These are phyloP conservation scores for Aureobasidium zeae DNA, from an alignment of 2,329 filamentous ascomycete genomes.

Conservation along the genomic window DNA sequence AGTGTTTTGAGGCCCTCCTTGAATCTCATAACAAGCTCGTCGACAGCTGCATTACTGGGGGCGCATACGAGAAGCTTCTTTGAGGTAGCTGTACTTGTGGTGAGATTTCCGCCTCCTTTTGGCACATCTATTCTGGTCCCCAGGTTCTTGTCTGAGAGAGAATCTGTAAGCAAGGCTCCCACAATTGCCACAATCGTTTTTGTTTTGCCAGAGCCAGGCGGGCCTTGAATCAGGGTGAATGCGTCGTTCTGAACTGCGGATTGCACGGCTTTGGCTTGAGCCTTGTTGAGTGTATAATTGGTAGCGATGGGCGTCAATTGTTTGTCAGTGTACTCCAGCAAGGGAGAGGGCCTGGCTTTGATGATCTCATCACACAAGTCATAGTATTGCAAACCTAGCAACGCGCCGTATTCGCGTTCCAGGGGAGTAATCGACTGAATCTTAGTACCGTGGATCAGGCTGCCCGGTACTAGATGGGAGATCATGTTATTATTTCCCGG, in stretches of 20 bases:
- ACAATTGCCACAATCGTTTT: slow-evolving; percentile 98
- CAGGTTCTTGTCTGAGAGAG: slow-evolving; percentile 35
- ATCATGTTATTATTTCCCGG: slow-evolving; percentile 33
- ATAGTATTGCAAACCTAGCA: slow-evolving; percentile 88
- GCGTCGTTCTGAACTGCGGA: slow-evolving; percentile 93
- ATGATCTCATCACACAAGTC: slow-evolving; percentile 91
- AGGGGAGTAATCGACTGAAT: slow-evolving; percentile 90
- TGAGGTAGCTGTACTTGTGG: slow-evolving; percentile 31
- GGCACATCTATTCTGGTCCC: slow-evolving; percentile 31
- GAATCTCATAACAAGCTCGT: slow-evolving; percentile 87
- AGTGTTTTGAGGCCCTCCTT: slow-evolving; percentile 76
- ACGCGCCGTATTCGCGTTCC: slow-evolving; percentile 86
- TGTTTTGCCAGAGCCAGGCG: slow-evolving; percentile 93
- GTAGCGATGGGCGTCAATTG: slow-evolving; percentile 59
- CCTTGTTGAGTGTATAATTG: slow-evolving; percentile 76
- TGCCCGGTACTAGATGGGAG: slow-evolving; percentile 53
- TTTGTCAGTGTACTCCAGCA: slow-evolving; percentile 70
- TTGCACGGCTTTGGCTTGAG: slow-evolving; percentile 83
- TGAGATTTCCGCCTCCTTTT: slow-evolving; percentile 19
- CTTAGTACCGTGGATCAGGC: slow-evolving; percentile 64
- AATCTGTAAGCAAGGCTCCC: slow-evolving; percentile 66
- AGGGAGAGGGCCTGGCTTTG: slow-evolving; percentile 77
- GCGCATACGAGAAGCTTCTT: slow-evolving; percentile 95
- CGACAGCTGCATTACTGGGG: slow-evolving; percentile 96
- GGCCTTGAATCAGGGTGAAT: slow-evolving; percentile 91